Base-by-base conservation (phyloP, 2,329 filamentous ascomycete species). In the Hymenoscyphus fraxineus region DNA sequence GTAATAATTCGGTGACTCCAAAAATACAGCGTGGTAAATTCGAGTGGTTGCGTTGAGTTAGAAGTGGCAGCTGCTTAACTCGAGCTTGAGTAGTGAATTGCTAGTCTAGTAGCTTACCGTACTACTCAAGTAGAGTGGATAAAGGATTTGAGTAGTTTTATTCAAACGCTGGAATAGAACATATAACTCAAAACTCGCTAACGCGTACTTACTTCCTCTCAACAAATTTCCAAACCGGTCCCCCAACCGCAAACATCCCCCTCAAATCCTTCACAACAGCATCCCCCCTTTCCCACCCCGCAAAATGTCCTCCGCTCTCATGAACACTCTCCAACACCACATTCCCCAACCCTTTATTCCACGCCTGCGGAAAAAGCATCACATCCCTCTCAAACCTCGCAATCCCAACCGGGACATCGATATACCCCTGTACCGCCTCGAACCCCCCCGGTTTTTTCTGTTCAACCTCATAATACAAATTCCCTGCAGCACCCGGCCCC, bases 271-370 rank as follows among this genome's bases (percentile, higher is more conserved):
- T 73, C 0, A 77, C 81, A 38, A 88, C 73, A 9, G 79, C 75
- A 38, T 83, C 77, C 0, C 86, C 85, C 12, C 77, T 74, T 73
- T 89, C 85, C 73, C 80, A 83, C 0, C 85, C 81, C 0, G 85
- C 85, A 70, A 88, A 88, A 74, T 88, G 85, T 0, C 73, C 73
- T 4, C 73, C 73, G n/a, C 63, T 64, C 7, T 68, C 60, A 62
- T 71, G 65, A 10, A 41, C 65, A 56, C 76, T 80, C 69, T 85
- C 80, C 54, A 83, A 84, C 0, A 88, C 86, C 0, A 89, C 78
- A 0, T 81, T 78, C 12, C 85, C 87, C 19, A 89, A 73, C 0
- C 83, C 85, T n/a, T 76, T 76, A 0, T 77, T 81, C 83, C 84
- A 89, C 0, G 79, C 77, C 65, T 75, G 79, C 0, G 86, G 86